Evolutionary conservation across 2,329 filamentous ascomycete genomes (phyloP).

Genomic region (Neofusicoccum laricinum): DNA sequence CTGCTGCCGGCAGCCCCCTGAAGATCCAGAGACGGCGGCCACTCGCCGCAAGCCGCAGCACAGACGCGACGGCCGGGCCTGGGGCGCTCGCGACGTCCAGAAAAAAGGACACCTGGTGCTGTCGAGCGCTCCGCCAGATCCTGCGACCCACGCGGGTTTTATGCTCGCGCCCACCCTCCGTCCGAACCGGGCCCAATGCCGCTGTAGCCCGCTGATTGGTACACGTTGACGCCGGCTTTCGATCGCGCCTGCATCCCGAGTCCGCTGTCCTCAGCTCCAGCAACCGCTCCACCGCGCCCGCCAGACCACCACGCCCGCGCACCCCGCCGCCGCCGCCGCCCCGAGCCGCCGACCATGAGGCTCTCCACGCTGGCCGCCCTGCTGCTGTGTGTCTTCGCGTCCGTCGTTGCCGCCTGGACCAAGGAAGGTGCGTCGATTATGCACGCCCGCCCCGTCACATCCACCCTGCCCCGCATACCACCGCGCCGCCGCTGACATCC

Average conservation of each 20-base stretch:
- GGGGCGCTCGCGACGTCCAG: not conserved
- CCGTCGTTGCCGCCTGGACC: slow-evolving; percentile 72
- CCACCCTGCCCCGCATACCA: not conserved
- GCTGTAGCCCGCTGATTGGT: slow-evolving; percentile 8
- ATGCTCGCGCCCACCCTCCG: slow-evolving; percentile 3
- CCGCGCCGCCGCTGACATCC: not conserved
- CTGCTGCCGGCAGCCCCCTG: not conserved
- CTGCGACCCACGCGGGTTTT: not conserved
- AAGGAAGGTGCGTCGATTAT: slow-evolving; percentile 67
- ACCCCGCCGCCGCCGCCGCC: not conserved
- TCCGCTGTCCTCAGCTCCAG: slow-evolving; percentile 20
- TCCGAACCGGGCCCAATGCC: not conserved
- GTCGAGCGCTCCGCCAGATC: too few species aligned
- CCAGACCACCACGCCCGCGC: slow-evolving; percentile 17
- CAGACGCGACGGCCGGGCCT: slow-evolving; percentile 2
- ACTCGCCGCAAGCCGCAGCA: not conserved
- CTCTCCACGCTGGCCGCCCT: slow-evolving; percentile 61
- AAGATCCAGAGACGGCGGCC: not conserved
- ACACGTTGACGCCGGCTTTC: not conserved
- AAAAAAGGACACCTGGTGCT: not conserved
- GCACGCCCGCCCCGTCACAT: not conserved
- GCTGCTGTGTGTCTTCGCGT: slow-evolving; percentile 65
- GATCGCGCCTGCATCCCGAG: slow-evolving; percentile 8
- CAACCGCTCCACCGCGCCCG: slow-evolving; percentile 18
- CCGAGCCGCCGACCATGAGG: slow-evolving; percentile 60